Evolutionary conservation across 176 grass and related monocot genomes (phyloP).

Genomic region (Aegilops longissima): DNA sequence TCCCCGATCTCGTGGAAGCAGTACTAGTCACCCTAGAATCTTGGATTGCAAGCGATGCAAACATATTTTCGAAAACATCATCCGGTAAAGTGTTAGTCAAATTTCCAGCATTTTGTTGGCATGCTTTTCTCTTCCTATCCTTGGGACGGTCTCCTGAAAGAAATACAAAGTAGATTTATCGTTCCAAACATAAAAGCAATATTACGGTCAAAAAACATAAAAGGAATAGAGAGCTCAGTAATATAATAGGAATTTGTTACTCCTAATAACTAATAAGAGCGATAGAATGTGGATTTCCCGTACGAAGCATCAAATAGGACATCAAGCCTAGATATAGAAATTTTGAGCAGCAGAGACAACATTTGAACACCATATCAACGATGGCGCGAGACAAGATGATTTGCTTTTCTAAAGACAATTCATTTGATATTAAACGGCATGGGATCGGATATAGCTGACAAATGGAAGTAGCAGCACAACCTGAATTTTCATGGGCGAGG

Average conservation of each 20-base stretch:
- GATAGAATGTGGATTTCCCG: not conserved
- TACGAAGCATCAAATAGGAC: too few relatives aligned
- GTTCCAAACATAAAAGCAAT: not conserved
- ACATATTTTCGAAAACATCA: conserved; percentile 3
- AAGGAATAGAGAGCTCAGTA: not conserved
- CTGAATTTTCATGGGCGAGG: not conserved
- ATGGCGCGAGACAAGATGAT: not conserved
- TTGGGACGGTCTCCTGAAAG: not conserved
- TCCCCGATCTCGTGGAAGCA: not conserved
- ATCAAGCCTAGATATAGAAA: not conserved
- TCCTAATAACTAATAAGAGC: not conserved
- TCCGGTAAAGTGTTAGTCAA: not conserved
- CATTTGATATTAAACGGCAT: too few relatives aligned
- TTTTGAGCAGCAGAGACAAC: not conserved
- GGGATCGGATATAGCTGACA: too few relatives aligned
- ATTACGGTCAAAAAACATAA: not conserved
- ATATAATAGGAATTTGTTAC: not conserved
- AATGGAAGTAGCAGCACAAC: not conserved
- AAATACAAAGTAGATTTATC: not conserved
- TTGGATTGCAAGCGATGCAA: not conserved
- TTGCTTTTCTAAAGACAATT: too few relatives aligned
- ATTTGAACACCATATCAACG: not conserved
- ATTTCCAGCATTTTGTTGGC: not conserved
- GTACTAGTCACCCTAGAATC: not conserved
- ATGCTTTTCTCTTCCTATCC: conserved; percentile 11